A percentile compares a stretch with the other conserved stretches of the same genome.
These are phyloP conservation scores for Naumovozyma baii DNA, from an alignment of 805 yeast species.

Conservation along the genomic window DNA sequence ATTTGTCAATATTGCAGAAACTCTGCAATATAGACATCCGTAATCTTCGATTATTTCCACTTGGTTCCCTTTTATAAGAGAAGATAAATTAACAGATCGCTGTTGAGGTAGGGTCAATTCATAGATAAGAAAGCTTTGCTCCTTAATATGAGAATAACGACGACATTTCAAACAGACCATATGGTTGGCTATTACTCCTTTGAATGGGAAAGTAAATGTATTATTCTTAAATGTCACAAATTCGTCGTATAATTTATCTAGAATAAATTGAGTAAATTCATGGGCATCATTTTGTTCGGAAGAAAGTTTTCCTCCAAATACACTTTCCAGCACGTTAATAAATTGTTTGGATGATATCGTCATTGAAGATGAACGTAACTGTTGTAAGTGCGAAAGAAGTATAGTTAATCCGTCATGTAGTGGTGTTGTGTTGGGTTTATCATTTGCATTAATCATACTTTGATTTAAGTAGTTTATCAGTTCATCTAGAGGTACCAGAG, in stretches of 20 bases:
- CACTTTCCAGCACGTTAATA: constrained; percentile 58
- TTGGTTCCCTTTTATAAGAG: constrained; percentile 47
- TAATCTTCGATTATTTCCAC: constrained; percentile 69
- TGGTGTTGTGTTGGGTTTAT: constrained; percentile 17
- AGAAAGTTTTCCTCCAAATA: constrained; percentile 66
- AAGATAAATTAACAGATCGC: constrained; percentile 38
- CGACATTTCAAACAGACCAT: constrained; percentile 64
- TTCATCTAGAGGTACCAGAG: constrained; percentile 52
- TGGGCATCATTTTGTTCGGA: constrained; percentile 91
- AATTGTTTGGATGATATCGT: constrained; percentile 72
- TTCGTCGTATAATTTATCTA: constrained; percentile 72
- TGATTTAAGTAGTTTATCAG: constrained; percentile 45
- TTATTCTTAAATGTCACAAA: constrained; percentile 20
- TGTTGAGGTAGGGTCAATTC: constrained; percentile 67
- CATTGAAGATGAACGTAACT: constrained; percentile 43
- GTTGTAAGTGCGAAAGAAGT: constrained; percentile 49
- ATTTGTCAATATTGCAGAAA: constrained; percentile 34
- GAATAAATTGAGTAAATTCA: constrained; percentile 70
- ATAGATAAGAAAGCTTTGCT: constrained; percentile 56
- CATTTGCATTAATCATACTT: too few species aligned
- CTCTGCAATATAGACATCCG: constrained; percentile 66
- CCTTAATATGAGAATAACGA: constrained; percentile 46
- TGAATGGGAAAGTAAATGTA: constrained; percentile 64
- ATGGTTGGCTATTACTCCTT: constrained; percentile 55
- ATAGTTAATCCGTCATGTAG: constrained; percentile 50